Conservation (phyloP, 768 basidiomycete species). For the Candolleomyces aberdarensis region DNA sequence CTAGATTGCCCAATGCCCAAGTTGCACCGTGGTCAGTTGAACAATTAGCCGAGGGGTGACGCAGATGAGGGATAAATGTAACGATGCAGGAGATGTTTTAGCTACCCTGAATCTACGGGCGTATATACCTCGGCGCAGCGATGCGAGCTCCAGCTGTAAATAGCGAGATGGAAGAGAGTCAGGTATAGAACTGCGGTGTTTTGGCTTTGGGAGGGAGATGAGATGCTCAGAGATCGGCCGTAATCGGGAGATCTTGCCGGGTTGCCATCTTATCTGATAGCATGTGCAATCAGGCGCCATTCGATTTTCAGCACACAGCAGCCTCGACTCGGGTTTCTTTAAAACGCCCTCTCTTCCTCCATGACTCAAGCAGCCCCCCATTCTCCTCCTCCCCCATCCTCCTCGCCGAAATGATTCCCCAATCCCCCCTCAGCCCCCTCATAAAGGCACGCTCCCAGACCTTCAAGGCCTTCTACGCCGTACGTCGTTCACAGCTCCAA, state of each 20-base stretch:
- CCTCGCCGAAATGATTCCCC: constrained; percentile 32
- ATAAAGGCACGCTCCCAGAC: constrained; percentile 33
- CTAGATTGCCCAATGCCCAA: neutral
- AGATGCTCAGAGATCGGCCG: neutral
- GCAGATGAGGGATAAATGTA: neutral
- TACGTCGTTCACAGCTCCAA: constrained; percentile 27
- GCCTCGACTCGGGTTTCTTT: constrained; percentile 21
- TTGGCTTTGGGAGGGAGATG: constrained; percentile 1
- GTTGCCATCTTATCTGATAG: constrained; percentile 28
- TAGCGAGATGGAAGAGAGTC: constrained; percentile 6
- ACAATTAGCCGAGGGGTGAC: neutral
- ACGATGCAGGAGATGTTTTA: neutral
- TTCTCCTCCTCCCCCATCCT: constrained; percentile 8
- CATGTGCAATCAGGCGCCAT: constrained; percentile 15
- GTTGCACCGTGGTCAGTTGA: neutral
- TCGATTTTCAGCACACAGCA: constrained; percentile 9
- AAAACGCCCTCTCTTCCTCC: constrained; percentile 31
- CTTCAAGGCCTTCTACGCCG: constrained; percentile 55
- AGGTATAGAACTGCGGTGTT: constrained; percentile 11
- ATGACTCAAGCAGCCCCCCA: constrained; percentile 16
- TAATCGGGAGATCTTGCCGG: neutral
- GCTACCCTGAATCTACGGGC: no score
- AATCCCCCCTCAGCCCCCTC: constrained; percentile 18
- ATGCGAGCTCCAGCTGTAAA: constrained; percentile 8
- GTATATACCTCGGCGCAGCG: no score